Conservation (phyloP, 2,329 filamentous ascomycete genomes). For the Decorospora gaudefroyi region DNA sequence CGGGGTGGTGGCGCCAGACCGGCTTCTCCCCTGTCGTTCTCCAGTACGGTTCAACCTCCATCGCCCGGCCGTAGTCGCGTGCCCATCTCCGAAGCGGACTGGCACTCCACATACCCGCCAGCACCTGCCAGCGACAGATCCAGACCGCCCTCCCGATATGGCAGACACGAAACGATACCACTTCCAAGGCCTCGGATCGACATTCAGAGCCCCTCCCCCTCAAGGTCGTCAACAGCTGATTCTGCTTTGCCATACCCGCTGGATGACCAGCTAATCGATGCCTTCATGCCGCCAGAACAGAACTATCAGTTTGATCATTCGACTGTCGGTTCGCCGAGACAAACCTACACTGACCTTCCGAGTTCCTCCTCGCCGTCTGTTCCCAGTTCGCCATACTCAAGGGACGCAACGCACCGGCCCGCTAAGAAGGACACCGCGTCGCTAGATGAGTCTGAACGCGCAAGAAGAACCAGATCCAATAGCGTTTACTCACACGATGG, state of each 20-base stretch:
- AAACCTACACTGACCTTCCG: conserved; percentile 33
- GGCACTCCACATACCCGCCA: conserved; percentile 41
- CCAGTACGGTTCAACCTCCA: conserved; percentile 22
- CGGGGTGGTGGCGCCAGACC: conserved; percentile 32
- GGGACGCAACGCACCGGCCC: conserved; percentile 19
- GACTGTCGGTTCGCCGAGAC: conserved; percentile 24
- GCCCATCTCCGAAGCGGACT: conserved; percentile 31
- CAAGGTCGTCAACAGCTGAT: conserved; percentile 29
- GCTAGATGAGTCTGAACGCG: conserved; percentile 30
- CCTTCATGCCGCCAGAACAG: conserved; percentile 52
- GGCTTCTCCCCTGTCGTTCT: conserved; percentile 34
- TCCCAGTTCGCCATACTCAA: conserved; percentile 29
- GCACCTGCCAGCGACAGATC: conserved; percentile 27
- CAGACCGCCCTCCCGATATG: conserved; percentile 35
- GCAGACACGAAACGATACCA: conserved; percentile 38
- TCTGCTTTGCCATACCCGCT: conserved; percentile 52
- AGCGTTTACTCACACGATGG: conserved; percentile 37
- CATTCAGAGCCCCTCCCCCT: conserved; percentile 40
- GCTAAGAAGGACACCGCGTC: conserved; percentile 10
- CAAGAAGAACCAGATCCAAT: conserved; percentile 31
- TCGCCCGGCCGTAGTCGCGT: conserved; percentile 28
- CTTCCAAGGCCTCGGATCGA: conserved; percentile 40
- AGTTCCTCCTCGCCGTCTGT: conserved; percentile 25
- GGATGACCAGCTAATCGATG: conserved; percentile 46
- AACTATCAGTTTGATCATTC: conserved; percentile 49